Conservation (phyloP, 2,329 filamentous ascomycete species). For the Neophaeococcomyces mojaviensis region DNA sequence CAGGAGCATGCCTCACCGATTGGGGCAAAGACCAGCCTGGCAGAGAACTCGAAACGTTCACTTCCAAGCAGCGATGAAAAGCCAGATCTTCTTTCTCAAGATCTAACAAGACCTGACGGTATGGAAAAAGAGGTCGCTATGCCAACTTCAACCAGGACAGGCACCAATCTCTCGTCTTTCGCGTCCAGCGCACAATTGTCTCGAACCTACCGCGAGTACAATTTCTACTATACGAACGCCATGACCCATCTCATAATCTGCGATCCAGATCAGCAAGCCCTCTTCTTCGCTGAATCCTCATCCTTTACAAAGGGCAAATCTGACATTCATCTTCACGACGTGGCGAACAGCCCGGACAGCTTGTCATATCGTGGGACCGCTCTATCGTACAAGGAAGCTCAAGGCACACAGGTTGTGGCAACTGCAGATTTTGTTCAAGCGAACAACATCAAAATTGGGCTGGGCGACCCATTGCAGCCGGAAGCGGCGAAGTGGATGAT, state of each 20-base stretch:
- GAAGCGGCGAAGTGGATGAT: neutral
- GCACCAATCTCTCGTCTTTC: neutral
- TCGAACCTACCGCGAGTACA: slow-evolving; percentile 5
- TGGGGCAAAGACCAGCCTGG: too few relatives aligned
- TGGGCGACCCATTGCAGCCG: slow-evolving; percentile 4
- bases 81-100: too few relatives aligned
- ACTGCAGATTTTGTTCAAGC: slow-evolving; percentile 3
- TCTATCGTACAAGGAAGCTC: neutral
- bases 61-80: too few relatives aligned
- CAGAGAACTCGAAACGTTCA: too few relatives aligned
- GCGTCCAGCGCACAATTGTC: neutral
- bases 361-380: neutral
- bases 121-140: neutral
- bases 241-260: slow-evolving; percentile 6
- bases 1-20: too few relatives aligned
- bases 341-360: neutral
- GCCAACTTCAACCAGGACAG: neutral
- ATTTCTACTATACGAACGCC: slow-evolving; percentile 6
- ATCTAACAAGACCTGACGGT: neutral
- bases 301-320: slow-evolving; percentile 4
- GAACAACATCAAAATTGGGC: slow-evolving; percentile 5
- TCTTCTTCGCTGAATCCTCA: slow-evolving; percentile 5
- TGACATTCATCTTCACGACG: neutral
- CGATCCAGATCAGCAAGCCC: slow-evolving; percentile 3
- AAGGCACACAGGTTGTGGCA: neutral